phyloP scores from a whole-genome alignment of 2,329 filamentous ascomycete species.

The Cephalotrichum gorgonifer region DNA sequence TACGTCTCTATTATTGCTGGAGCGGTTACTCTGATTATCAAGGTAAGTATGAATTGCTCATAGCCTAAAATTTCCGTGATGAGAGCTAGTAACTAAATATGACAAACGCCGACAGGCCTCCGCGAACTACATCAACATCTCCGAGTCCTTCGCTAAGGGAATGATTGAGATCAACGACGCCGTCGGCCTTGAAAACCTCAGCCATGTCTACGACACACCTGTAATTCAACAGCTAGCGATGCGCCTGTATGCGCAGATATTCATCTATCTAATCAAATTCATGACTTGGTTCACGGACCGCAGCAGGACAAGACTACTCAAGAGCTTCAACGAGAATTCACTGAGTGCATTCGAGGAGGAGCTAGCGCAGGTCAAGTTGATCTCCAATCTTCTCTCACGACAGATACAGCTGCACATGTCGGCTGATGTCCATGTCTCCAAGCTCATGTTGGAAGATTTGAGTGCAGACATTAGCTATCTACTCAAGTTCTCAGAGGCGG shows the following conservation, averaged over 20 bases:
- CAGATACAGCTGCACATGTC: conserved; percentile 9
- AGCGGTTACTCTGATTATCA: conserved; percentile 10
- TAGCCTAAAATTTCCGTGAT: neutral
- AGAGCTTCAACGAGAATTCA: conserved; percentile 10
- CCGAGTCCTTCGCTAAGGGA: conserved; percentile 9
- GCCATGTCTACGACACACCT: conserved; percentile 6
- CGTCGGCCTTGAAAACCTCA: conserved; percentile 7
- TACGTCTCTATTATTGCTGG: conserved; percentile 9
- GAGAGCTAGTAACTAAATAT: neutral
- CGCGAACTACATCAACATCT: conserved; percentile 9
- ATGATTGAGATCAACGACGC: conserved; percentile 11
- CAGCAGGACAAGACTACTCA: conserved; percentile 8
- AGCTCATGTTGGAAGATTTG: conserved; percentile 6
- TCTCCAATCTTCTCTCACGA: conserved; percentile 2
- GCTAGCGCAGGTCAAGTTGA: conserved; percentile 6
- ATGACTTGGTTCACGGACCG: conserved; percentile 10
- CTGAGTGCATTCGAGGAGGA: conserved; percentile 5
- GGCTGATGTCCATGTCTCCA: conserved; percentile 6
- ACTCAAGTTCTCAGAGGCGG: conserved; percentile 3
- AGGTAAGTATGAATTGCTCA: neutral
- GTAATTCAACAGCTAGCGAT: conserved; percentile 7
- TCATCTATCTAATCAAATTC: conserved; percentile 9
- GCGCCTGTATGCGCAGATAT: conserved; percentile 10
- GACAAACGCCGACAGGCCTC: conserved; percentile 6
- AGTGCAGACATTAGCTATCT: conserved; percentile 5